Base-by-base conservation (phyloP, 1,139 yeast species). In the Zygosaccharomyces sapae region DNA sequence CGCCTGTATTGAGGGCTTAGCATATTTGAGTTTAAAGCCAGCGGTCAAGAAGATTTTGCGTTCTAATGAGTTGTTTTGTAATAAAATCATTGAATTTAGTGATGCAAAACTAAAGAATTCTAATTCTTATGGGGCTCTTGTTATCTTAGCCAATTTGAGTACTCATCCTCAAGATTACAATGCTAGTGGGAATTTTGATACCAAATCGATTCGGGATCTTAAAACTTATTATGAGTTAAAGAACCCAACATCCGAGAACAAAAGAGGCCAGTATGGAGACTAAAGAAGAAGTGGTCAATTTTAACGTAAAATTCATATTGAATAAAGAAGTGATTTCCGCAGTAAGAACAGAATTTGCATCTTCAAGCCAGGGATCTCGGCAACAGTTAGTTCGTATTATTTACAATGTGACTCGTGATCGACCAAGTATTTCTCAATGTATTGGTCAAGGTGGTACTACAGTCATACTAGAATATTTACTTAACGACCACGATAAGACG, bases 1-100 rank as follows among this genome's bases (percentile, higher is more conserved):
- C 18, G 43, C 46, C 4, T 46, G 58, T 25, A 48, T 63, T n/a
- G 69, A 65, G 50, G 66, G 66, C n/a, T 49, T 65, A 31, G 66
- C 67, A 1, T 65, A 63, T 41, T 45, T 65, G 27, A 61, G 59
- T 35, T 46, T 65, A 40, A 64, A 61, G 41, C 41, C 55, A 5
- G 51, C 61, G 9, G 60, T 62, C 1, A 60, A 61, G 42, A 45
- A 46, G 5, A 34, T 38, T 16, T 39, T 65, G 9, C 54, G 68
- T 33, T 44, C 49, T 10, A 47, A 58, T 38, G 47, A 43, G 3
- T 45, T 45, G 9, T 55, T 61, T 38, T 52, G 58, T 33, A 40
- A 52, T 5, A 48, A 38, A 9, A 24, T 61, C 9, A 43, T 53
- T 8, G 49, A 50, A 6, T 25, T 53, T 33, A 44, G 55, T 3